Conservation (phyloP, 352 stramenopile species). For the Blastocystis sp. region DNA sequence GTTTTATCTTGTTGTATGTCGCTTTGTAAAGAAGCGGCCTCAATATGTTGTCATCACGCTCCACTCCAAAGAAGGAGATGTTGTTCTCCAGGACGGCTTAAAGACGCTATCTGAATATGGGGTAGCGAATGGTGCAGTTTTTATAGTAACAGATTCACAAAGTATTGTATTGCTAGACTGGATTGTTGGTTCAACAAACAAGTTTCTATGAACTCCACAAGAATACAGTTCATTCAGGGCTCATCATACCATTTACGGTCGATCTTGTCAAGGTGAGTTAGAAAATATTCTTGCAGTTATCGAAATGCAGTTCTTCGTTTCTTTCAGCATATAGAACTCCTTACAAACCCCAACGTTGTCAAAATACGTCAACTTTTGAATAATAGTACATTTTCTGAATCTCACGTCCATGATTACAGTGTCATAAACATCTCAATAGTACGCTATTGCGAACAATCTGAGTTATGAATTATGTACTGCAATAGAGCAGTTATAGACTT, state of each 20-base stretch:
- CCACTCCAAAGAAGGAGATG: neutral
- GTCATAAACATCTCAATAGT: too few species aligned
- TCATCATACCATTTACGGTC: neutral
- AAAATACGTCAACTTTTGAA: too few species aligned
- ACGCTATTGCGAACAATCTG: too few species aligned
- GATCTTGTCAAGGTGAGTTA: neutral
- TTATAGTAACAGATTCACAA: neutral
- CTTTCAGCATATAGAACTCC: too few species aligned
- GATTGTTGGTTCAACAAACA: slow-evolving; percentile 20
- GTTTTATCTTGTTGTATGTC: neutral
- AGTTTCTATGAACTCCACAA: neutral
- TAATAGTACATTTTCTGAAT: too few species aligned
- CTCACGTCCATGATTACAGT: too few species aligned
- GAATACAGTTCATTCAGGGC: too few species aligned
- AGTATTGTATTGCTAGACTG: neutral
- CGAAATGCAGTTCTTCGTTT: neutral
- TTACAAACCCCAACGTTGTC: too few species aligned
- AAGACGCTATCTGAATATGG: neutral
- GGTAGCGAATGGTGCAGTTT: neutral
- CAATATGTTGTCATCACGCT: neutral
- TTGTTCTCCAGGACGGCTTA: neutral
- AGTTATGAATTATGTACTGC: too few species aligned
- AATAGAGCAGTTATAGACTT: too few species aligned
- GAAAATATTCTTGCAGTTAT: neutral
- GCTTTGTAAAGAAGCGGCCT: neutral